Conservation (phyloP, 163 green algal genomes). For the Chlorella variabilis region DNA sequence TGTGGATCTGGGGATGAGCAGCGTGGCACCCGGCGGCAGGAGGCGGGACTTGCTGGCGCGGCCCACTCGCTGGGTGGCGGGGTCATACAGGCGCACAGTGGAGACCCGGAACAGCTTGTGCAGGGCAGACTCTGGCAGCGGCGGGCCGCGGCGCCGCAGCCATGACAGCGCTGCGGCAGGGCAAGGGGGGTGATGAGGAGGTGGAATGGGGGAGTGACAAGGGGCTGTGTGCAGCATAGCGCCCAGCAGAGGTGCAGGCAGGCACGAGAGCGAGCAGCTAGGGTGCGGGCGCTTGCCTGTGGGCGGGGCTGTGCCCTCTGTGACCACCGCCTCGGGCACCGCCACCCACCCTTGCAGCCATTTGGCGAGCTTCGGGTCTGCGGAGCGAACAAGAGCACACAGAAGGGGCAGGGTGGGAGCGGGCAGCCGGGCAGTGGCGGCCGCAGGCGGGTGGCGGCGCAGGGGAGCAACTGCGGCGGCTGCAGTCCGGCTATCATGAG, state of each 20-base stretch:
- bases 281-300: constrained; percentile 32
- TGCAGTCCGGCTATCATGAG: no score
- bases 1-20: constrained; percentile 27
- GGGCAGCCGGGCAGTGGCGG: not conserved
- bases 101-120: constrained; percentile 35
- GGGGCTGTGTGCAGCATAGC: not conserved
- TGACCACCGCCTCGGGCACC: not conserved
- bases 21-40: constrained; percentile 25
- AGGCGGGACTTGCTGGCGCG: not conserved
- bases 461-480: no score
- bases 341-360: constrained; percentile 41
- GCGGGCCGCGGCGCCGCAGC: constrained; percentile 34
- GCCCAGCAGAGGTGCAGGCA: not conserved
- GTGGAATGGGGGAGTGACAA: not conserved
- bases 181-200: no score
- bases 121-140: constrained; percentile 3
- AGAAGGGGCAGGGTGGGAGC: no score
- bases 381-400: no score
- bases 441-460: no score
- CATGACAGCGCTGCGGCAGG: constrained; percentile 42
- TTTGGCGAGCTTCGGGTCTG: not conserved
- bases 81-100: constrained; percentile 33
- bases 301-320: constrained; percentile 10
- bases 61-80: constrained; percentile 16
- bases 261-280: no score